Evolutionary conservation across 2,329 filamentous ascomycete species (phyloP).

Genomic region (Microsporum ferrugineum): DNA sequence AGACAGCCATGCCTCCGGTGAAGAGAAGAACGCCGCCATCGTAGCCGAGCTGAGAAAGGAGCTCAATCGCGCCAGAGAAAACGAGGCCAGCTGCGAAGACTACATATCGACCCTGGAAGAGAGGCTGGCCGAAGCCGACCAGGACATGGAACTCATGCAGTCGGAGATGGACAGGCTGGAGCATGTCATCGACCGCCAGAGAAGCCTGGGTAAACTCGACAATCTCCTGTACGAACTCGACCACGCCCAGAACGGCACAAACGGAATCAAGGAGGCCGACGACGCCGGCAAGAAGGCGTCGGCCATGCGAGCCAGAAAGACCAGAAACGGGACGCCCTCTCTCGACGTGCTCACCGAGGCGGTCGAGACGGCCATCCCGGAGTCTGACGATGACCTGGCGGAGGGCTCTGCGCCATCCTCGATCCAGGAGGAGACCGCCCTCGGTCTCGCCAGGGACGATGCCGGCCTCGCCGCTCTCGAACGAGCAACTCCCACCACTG

Average conservation of each 20-base stretch:
- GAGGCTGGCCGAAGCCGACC: conserved; percentile 85
- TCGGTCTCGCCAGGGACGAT: conserved; percentile 17
- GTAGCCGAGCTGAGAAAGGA: conserved; percentile 84
- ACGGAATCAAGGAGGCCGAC: conserved; percentile 18
- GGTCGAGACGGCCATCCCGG: conserved; percentile 35
- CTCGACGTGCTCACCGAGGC: conserved; percentile 36
- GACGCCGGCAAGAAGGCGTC: conserved; percentile 18
- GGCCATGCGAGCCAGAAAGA: conserved; percentile 18
- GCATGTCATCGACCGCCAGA: conserved; percentile 87
- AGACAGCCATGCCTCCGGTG: conserved; percentile 78
- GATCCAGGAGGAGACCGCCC: conserved; percentile 13
- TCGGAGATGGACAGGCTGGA: conserved; percentile 89
- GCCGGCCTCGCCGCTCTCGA: conserved; percentile 29
- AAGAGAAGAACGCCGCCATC: conserved; percentile 81
- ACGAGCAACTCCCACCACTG: conserved; percentile 18
- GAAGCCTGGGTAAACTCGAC: conserved; percentile 88
- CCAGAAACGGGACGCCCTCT: conserved; percentile 24
- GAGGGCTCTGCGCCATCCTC: conserved; percentile 21
- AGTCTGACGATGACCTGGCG: conserved; percentile 32
- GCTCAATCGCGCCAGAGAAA: conserved; percentile 74
- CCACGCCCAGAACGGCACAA: conserved; percentile 49
- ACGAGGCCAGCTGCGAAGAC: conserved; percentile 80
- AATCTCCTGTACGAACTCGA: conserved; percentile 86
- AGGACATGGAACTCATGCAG: conserved; percentile 93
- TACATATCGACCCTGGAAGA: conserved; percentile 97